phyloP scores from a whole-genome alignment of 75 land plant genomes.

The Cryptomeria japonica region DNA sequence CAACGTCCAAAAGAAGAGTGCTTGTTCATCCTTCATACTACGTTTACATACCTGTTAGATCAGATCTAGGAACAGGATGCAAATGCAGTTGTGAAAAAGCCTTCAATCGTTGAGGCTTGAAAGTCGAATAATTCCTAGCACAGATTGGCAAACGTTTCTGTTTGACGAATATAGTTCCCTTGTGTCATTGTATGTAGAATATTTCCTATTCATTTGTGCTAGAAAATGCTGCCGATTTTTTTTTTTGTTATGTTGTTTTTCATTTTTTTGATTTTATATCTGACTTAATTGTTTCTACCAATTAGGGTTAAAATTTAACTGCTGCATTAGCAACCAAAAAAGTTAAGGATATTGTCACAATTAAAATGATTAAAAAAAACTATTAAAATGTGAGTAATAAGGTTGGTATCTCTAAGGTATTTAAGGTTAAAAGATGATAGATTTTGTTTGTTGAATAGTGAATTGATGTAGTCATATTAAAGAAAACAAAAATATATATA shows the following conservation, averaged over 20 bases:
- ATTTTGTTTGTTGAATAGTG: too few species aligned
- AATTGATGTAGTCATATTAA: too few species aligned
- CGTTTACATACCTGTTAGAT: not conserved
- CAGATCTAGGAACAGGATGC: not conserved
- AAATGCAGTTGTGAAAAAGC: not conserved
- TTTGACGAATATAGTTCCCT: not conserved
- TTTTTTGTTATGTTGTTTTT: not conserved
- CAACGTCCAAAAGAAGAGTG: not conserved
- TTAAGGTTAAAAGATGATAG: too few species aligned
- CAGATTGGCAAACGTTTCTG: not conserved
- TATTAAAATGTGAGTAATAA: too few species aligned
- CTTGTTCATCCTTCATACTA: not conserved
- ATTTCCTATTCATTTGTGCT: not conserved
- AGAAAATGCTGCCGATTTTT: not conserved
- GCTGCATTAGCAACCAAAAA: too few species aligned
- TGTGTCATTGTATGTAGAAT: not conserved
- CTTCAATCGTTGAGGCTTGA: not conserved
- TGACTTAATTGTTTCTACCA: not conserved
- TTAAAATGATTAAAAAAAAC: too few species aligned
- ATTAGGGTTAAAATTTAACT: too few species aligned
- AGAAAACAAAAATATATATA: too few species aligned
- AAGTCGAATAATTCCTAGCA: not conserved
- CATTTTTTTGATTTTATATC: not conserved
- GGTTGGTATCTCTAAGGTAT: too few species aligned
- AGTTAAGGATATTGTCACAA: too few species aligned